Percentiles rank a stretch among this genome's conserved stretches.
Evolutionary conservation across 1,139 yeast species (phyloP).

Genomic region (Williopsis jadinii): DNA sequence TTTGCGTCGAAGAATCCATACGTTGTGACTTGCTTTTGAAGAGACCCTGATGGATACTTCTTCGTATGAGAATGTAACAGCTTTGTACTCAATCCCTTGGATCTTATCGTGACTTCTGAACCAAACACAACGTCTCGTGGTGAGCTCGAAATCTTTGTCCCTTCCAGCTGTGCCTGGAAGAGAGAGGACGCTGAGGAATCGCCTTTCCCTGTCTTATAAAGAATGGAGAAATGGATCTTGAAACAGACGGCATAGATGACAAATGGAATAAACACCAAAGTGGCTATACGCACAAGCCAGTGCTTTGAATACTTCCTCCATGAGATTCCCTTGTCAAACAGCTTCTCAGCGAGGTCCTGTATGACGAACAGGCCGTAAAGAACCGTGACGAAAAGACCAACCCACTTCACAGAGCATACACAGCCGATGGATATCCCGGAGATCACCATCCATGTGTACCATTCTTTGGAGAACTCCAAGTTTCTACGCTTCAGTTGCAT

Average conservation of each 20-base stretch:
- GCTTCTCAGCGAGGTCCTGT: slow-evolving; percentile 63
- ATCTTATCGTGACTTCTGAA: slow-evolving; percentile 57
- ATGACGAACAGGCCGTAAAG: slow-evolving; percentile 79
- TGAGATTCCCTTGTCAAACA: slow-evolving; percentile 30
- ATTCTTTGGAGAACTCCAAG: slow-evolving; percentile 35
- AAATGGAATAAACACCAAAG: slow-evolving; percentile 70
- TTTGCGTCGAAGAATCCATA: slow-evolving; percentile 68
- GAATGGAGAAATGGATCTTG: slow-evolving; percentile 69
- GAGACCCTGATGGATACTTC: slow-evolving; percentile 64
- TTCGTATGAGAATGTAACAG: slow-evolving; percentile 66
- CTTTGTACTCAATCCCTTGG: slow-evolving; percentile 68
- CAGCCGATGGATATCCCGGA: slow-evolving; percentile 87
- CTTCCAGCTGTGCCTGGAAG: slow-evolving; percentile 59
- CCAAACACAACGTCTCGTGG: slow-evolving; percentile 61
- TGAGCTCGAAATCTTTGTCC: slow-evolving; percentile 36
- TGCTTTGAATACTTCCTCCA: slow-evolving; percentile 44
- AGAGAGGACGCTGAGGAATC: slow-evolving; percentile 68
- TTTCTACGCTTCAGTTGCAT: slow-evolving; percentile 35
- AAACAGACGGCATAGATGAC: slow-evolving; percentile 63
- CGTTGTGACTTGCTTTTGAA: slow-evolving; percentile 69
- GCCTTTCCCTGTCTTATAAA: slow-evolving; percentile 75
- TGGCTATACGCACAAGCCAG: slow-evolving; percentile 65
- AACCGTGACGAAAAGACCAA: slow-evolving; percentile 79
- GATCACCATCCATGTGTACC: slow-evolving; percentile 52
- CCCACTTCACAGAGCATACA: slow-evolving; percentile 94